Base-by-base conservation (phyloP, 2,329 filamentous ascomycete species). In the Emergomyces pasteurianus region DNA sequence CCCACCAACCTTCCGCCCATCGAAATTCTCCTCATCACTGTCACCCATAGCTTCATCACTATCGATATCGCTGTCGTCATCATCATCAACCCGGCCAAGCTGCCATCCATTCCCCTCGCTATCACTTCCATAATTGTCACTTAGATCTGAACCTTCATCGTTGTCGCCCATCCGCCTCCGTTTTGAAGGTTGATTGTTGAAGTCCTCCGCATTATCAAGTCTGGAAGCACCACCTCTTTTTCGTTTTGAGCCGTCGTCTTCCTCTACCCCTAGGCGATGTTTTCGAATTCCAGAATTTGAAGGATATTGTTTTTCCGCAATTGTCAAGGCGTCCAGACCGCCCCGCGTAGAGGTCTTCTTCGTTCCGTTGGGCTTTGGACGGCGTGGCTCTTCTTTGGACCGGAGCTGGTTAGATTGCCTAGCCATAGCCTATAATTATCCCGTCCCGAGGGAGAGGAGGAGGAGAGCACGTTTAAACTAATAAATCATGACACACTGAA, bases 101-200 rank as follows among this genome's bases (percentile, higher is more conserved):
- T 82, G 86, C 90, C 90, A 96, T 69, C 89, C 85, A 68, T 95
- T 89, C 26, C 90, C 91, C 63, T 92, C 89, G 63, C 87, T 90
- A 70, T 96, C 92, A 66, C 87, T 92, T 10, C 89, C 89, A 64
- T 86, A 85, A 61, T 92, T 88, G 18, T 84, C 79, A 64, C 81
- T 80, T 34, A 78, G 72, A 43, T 78, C 77, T 50, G 81, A 80
- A 16, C 71, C 73, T 54, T 72, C 73, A 12, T 16, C 14, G 36
- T 56, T 38, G 34, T 73, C 74, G 28, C 69, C 69, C 21, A 70
- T 75, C 59, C 69, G 69, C 60, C 73, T 72, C 50, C 75, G 76
- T 81, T 67, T 84, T 79, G 65, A 70, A 59, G 57, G 57, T 5
- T 38, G 53, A 16, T 26, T n/a, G 53, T 31, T n/a, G 16, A 58